Percentiles rank a stretch among this genome's conserved stretches.
phyloP scores from a whole-genome alignment of 148 eudicot genomes.

The Talinum fruticosum region DNA sequence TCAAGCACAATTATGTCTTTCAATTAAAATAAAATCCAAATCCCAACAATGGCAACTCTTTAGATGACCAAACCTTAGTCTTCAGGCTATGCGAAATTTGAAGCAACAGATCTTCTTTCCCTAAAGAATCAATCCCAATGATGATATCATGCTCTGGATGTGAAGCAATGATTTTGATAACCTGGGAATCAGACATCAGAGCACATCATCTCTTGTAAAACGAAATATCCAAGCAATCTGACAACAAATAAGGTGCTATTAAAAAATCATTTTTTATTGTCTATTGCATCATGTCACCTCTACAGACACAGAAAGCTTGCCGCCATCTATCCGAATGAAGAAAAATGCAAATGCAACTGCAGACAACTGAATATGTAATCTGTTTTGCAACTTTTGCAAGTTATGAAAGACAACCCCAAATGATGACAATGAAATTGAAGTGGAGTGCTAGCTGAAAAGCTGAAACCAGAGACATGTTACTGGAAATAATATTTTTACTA shows the following conservation, averaged over 20 bases:
- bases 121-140: slow-evolving; percentile 69
- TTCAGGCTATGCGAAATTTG: slow-evolving; percentile 52
- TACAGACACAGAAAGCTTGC: neutral
- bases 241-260: neutral
- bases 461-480: neutral
- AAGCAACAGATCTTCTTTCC: slow-evolving; percentile 77
- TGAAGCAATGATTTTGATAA: slow-evolving; percentile 56
- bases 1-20: neutral
- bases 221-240: neutral
- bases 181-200: slow-evolving; percentile 38
- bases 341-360: neutral
- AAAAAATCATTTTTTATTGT: neutral
- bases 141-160: slow-evolving; percentile 65
- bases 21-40: neutral
- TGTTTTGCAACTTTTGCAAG: neutral
- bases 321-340: neutral
- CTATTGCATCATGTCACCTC: neutral
- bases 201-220: neutral
- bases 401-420: neutral
- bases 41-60: neutral
- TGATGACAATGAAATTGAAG: neutral
- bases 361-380: neutral
- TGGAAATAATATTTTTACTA: neutral
- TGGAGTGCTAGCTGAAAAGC: neutral
- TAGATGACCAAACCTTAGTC: slow-evolving; percentile 42